Base-by-base conservation (phyloP, 148 eudicot species). In the Rhododendron griersonianum region DNA sequence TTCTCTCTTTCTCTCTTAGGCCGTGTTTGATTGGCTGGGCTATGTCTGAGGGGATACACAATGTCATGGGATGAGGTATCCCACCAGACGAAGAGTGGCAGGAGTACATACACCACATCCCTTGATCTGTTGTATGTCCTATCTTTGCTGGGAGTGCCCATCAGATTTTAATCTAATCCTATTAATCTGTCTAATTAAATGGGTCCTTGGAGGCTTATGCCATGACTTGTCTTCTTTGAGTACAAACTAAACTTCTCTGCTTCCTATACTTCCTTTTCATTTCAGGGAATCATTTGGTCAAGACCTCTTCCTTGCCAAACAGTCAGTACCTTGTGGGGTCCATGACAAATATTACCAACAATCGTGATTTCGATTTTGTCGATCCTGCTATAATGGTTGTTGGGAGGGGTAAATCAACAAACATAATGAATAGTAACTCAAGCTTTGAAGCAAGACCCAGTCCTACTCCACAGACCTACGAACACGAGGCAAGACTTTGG, bases 321-420 rank as follows among this genome's bases (percentile, higher is more conserved):
- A 87, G 79, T 59, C 88, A 86, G 30, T 86, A 88, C 69, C 84
- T 83, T 44, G 78, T 86, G 61, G 81, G 91, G 19, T 84, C 91
- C 69, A 50, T 37, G 37, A 88, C 87, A 75, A 87, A 84, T 81
- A 77, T 77, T 51, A 85, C 84, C 78, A 81, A 82, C 79, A 50
- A 37, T 13, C 55, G 75, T 39, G 90, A 90, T 83, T 85, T 87
- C 44, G 94, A 93, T 83, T 87, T 90, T 47, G 82, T 89, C 4
- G 93, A 92, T 86, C 94, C 92, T 86, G 91, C 95, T 39, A 89
- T 90, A 80, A 41, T 91, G 88, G 87, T 69, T 39, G 88, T 86
- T 82, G 89, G 86, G 51, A 87, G 91, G 44, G 90, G 90, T 57
- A 91, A 88, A 75, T 84, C 84, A 73, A 81, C 92, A 81, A 90